A percentile compares a stretch with the other conserved stretches of the same genome.
These are phyloP conservation scores for Irpex sp. DNA, from an alignment of 1,284 basidiomycete genomes.

Conservation along the genomic window DNA sequence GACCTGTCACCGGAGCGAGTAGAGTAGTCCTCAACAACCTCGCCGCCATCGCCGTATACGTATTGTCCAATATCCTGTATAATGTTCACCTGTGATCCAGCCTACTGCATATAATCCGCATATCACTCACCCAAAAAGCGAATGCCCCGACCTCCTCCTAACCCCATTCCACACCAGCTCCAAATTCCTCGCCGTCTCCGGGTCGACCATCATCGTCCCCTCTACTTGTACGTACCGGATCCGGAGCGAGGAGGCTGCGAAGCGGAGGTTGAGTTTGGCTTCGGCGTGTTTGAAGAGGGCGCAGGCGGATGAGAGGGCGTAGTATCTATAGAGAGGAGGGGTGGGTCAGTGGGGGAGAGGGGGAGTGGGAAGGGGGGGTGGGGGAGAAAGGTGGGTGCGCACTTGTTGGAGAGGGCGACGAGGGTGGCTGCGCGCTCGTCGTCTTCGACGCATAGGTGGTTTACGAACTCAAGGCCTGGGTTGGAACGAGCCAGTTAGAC, in stretches of 20 bases:
- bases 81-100: too few relatives aligned
- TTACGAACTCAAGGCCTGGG: constrained; percentile 71
- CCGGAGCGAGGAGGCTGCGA: constrained; percentile 68
- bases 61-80: constrained; percentile 70
- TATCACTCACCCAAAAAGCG: constrained; percentile 77
- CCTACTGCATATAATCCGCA: too few relatives aligned
- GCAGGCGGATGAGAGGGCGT: constrained; percentile 79
- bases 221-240: constrained; percentile 79
- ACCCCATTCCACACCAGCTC: constrained; percentile 81
- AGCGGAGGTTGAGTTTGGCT: constrained; percentile 61
- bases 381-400: constrained; percentile 28
- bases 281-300: constrained; percentile 86
- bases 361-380: too few relatives aligned
- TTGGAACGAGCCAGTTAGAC: too few relatives aligned
- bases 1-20: constrained; percentile 79
- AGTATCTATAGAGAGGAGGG: constrained; percentile 55
- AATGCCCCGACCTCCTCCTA: constrained; percentile 60
- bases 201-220: constrained; percentile 92
- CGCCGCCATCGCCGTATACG: constrained; percentile 85
- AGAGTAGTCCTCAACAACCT: constrained; percentile 79
- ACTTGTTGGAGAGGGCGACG: constrained; percentile 77
- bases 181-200: constrained; percentile 81
- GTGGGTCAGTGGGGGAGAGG: too few relatives aligned
- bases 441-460: constrained; percentile 74
- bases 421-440: constrained; percentile 73